Evolutionary conservation across 2,329 filamentous ascomycete genomes (phyloP).

Genomic region (Botrytis aclada): DNA sequence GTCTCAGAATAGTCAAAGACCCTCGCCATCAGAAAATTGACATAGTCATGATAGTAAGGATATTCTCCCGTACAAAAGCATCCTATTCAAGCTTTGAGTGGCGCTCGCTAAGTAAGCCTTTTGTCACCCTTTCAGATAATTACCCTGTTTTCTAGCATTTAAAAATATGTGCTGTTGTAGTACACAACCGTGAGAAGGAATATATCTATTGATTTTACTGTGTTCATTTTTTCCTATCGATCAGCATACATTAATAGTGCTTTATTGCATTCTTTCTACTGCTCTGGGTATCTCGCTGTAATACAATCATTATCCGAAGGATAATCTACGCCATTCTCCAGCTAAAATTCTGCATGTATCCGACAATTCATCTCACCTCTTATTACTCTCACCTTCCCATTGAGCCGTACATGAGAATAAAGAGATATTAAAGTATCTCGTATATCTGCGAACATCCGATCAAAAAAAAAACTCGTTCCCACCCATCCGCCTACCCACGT

Average conservation of each 20-base stretch:
- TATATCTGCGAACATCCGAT: background rate
- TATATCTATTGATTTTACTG: background rate
- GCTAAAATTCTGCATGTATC: background rate
- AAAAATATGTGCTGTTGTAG: background rate
- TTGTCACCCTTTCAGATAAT: background rate
- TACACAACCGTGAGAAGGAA: background rate
- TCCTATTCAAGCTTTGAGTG: too few relatives aligned
- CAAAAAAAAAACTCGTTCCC: background rate
- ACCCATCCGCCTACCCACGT: background rate
- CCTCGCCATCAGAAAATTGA: too few relatives aligned
- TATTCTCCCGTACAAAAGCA: too few relatives aligned
- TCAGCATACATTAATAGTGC: background rate
- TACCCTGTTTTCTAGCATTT: background rate
- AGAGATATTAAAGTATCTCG: background rate
- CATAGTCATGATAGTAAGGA: too few relatives aligned
- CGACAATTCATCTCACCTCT: background rate
- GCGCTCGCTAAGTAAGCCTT: background rate
- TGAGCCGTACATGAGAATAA: background rate
- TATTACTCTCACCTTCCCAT: background rate
- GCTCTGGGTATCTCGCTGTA: background rate
- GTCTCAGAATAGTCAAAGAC: too few relatives aligned
- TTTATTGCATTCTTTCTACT: background rate
- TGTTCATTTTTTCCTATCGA: background rate
- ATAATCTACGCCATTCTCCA: background rate
- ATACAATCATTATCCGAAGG: background rate